Conservation (phyloP, 2,329 filamentous ascomycete species). For the Periconia sp. region DNA sequence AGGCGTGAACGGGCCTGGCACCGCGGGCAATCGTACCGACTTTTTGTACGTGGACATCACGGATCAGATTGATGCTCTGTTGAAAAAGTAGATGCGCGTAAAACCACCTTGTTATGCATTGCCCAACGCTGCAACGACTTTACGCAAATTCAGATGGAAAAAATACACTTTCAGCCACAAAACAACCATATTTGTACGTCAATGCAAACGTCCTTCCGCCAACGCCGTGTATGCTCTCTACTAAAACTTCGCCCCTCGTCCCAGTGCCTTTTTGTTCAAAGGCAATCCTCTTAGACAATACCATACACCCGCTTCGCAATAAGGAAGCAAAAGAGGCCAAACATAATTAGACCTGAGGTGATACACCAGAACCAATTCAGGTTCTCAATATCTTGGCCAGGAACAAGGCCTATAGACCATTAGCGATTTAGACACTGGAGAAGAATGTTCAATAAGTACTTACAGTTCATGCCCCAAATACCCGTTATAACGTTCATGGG, state of each 20-base stretch:
- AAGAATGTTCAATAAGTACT: conserved; percentile 10
- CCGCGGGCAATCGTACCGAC: conserved; percentile 11
- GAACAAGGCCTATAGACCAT: conserved; percentile 66
- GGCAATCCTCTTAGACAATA: conserved; percentile 30
- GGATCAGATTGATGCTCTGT: conserved; percentile 10
- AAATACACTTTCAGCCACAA: too few species aligned
- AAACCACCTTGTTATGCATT: too few species aligned
- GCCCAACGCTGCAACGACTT: too few species aligned
- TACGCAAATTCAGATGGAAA: too few species aligned
- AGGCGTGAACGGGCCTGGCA: conserved; percentile 3
- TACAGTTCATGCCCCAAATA: conserved; percentile 92
- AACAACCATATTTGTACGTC: too few species aligned
- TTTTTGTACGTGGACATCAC: conserved; percentile 20
- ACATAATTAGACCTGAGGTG: conserved; percentile 76
- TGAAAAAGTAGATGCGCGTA: conserved; percentile 1
- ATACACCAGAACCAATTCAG: conserved; percentile 60
- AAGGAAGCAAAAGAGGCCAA: conserved; percentile 79
- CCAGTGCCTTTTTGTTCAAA: not conserved
- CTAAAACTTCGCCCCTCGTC: too few species aligned
- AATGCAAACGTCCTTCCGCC: too few species aligned
- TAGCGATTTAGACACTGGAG: not conserved
- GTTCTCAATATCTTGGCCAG: conserved; percentile 84
- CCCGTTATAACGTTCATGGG: conserved; percentile 99
- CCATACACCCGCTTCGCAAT: conserved; percentile 73
- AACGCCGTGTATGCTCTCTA: too few species aligned